Evolutionary conservation across 163 green algal species (phyloP).

Genomic region (Prototheca wickerhamii): DNA sequence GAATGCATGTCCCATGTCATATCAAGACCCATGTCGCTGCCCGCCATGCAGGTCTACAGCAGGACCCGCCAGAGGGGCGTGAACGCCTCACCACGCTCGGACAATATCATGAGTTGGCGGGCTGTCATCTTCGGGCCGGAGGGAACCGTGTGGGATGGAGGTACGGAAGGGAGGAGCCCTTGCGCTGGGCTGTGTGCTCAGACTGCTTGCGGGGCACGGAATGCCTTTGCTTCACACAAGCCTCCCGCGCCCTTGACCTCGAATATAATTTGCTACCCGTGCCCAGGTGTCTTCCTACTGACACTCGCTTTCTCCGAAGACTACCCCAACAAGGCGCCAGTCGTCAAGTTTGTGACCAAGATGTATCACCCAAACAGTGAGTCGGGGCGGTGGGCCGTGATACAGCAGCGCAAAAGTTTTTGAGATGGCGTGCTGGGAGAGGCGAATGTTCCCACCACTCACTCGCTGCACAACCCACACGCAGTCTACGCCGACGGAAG

Average conservation of each 20-base stretch:
- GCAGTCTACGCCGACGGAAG: conserved; percentile 75
- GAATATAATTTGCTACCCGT: not conserved
- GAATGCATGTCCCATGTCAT: no score
- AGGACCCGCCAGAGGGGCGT: conserved; percentile 91
- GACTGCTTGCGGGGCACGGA: not conserved
- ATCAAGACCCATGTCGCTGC: not conserved
- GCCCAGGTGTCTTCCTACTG: conserved; percentile 53
- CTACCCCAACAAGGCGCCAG: conserved; percentile 71
- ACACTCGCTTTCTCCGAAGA: conserved; percentile 54
- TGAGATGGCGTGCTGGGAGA: not conserved
- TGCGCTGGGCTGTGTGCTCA: not conserved
- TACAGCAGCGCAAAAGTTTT: not conserved
- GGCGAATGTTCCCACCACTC: not conserved
- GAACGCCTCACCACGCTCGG: conserved; percentile 78
- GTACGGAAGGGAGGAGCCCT: conserved; percentile 26
- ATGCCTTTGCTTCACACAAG: no score
- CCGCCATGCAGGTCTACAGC: conserved; percentile 46
- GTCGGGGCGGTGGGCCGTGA: not conserved
- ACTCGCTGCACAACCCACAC: conserved; percentile 14
- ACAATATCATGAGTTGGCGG: conserved; percentile 98
- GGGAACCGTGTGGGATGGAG: conserved; percentile 94
- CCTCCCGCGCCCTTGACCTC: not conserved
- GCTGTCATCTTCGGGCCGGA: conserved; percentile 97
- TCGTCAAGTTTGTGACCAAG: conserved; percentile 60
- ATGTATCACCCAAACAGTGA: conserved; percentile 74